Evolutionary conservation across 441 rosid species (phyloP).

Genomic region (Mallotus japonicus): DNA sequence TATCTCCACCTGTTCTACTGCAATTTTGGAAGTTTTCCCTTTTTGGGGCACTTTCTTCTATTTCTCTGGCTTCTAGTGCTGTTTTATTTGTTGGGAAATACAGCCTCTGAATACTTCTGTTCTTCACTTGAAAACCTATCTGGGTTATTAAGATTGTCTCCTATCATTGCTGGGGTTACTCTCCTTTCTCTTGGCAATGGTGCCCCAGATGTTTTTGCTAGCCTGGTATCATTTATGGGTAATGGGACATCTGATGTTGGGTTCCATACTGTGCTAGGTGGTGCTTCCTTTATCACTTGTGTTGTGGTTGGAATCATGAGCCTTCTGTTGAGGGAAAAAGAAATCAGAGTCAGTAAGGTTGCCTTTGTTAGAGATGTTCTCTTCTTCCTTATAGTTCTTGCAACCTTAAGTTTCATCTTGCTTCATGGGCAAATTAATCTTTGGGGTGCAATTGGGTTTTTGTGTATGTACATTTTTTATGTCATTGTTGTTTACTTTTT

Average conservation of each 20-base stretch:
- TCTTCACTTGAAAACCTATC: slow-evolving; percentile 69
- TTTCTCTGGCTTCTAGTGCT: slow-evolving; percentile 67
- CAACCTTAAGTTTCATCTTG: slow-evolving; percentile 49
- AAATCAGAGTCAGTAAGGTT: slow-evolving; percentile 40
- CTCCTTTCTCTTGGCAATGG: slow-evolving; percentile 90
- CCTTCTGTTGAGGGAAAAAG: slow-evolving; percentile 39
- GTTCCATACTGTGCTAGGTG: slow-evolving; percentile 66
- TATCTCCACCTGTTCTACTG: slow-evolving; percentile 67
- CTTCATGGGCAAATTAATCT: slow-evolving; percentile 52
- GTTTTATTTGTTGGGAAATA: slow-evolving; percentile 75
- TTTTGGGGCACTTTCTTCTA: slow-evolving; percentile 47
- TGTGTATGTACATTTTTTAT: slow-evolving; percentile 52
- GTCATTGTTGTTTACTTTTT: slow-evolving; percentile 58
- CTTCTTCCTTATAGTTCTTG: slow-evolving; percentile 55
- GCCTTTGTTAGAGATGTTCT: slow-evolving; percentile 71
- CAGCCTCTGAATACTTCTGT: slow-evolving; percentile 88
- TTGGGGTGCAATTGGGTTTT: slow-evolving; percentile 59
- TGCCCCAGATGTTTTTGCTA: slow-evolving; percentile 78
- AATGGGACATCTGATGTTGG: slow-evolving; percentile 57
- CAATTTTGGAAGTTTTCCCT: slow-evolving; percentile 43
- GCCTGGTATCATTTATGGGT: slow-evolving; percentile 67
- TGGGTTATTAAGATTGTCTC: slow-evolving; percentile 56
- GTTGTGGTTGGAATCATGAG: slow-evolving; percentile 71
- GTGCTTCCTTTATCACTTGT: slow-evolving; percentile 66
- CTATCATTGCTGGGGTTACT: slow-evolving; percentile 80